A percentile compares a stretch with the other conserved stretches of the same genome.
Conservation (phyloP, 2,329 filamentous ascomycete species). For the Macrophomina phaseolina region DNA sequence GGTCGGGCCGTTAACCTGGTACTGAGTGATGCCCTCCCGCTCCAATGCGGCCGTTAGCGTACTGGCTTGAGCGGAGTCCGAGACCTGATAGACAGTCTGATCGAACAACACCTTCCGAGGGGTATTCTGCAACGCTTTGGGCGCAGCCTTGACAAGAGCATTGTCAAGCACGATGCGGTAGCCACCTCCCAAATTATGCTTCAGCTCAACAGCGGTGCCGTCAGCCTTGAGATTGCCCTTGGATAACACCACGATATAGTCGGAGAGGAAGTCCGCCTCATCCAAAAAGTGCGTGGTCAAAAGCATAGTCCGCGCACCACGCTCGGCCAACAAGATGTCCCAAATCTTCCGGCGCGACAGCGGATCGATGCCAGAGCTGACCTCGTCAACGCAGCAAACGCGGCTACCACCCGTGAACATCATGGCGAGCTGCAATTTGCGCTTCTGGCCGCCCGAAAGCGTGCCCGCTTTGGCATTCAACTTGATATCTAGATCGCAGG, state of each 20-base stretch:
- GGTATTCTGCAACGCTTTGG: slow-evolving; percentile 22
- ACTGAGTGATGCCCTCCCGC: slow-evolving; percentile 70
- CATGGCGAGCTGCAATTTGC: slow-evolving; percentile 90
- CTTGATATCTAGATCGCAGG: slow-evolving; percentile 79
- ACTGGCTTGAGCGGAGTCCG: slow-evolving; percentile 72
- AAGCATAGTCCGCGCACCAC: slow-evolving; percentile 80
- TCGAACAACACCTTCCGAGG: slow-evolving; percentile 64
- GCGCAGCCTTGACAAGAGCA: not conserved
- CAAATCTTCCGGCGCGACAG: slow-evolving; percentile 87
- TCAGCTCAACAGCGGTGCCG: slow-evolving; percentile 85
- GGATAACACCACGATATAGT: slow-evolving; percentile 86
- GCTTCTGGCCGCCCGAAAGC: slow-evolving; percentile 87
- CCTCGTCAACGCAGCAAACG: slow-evolving; percentile 90
- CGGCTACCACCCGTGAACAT: slow-evolving; percentile 91
- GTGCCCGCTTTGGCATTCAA: slow-evolving; percentile 73
- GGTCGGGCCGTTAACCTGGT: slow-evolving; percentile 85
- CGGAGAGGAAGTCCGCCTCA: slow-evolving; percentile 86
- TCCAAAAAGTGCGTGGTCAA: slow-evolving; percentile 94
- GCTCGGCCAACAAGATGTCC: slow-evolving; percentile 88
- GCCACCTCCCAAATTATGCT: slow-evolving; percentile 79
- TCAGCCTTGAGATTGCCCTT: slow-evolving; percentile 81
- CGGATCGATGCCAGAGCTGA: slow-evolving; percentile 86
- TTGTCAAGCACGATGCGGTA: slow-evolving; percentile 68
- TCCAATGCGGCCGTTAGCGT: slow-evolving; percentile 74
- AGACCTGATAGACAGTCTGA: slow-evolving; percentile 73